Conservation (phyloP, 345 rosid species). For the Eucalyptus viminalis region DNA sequence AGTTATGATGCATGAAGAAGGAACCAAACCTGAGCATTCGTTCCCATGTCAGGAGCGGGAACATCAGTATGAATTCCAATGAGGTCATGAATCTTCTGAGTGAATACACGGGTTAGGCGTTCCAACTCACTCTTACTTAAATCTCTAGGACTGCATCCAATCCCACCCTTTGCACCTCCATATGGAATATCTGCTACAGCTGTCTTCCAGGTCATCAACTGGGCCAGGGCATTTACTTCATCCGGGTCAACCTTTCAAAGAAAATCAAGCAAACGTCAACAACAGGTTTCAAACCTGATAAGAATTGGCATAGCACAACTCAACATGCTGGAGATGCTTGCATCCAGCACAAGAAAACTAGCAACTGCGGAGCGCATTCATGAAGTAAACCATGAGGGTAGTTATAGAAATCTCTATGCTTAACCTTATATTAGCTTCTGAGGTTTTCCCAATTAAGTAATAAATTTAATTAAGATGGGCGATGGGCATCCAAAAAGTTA, state of each 20-base stretch:
- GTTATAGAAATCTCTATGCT: background rate
- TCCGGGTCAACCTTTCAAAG: conserved; percentile 76
- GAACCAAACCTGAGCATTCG: conserved; percentile 59
- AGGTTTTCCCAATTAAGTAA: background rate
- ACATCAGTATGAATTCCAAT: conserved; percentile 87
- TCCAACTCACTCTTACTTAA: conserved; percentile 66
- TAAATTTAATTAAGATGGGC: background rate
- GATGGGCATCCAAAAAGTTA: background rate
- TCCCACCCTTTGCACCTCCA: conserved; percentile 98
- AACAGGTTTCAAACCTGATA: background rate
- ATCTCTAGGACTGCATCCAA: conserved; percentile 70
- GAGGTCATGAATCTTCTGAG: conserved; percentile 96
- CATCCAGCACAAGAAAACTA: background rate
- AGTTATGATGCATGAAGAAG: background rate
- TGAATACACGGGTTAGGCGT: conserved; percentile 90
- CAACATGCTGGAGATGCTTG: background rate
- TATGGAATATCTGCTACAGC: conserved; percentile 95
- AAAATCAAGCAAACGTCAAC: background rate
- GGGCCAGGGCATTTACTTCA: conserved; percentile 97
- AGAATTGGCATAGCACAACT: background rate
- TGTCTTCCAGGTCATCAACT: conserved; percentile 97
- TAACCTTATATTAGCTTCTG: background rate
- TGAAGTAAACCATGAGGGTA: background rate
- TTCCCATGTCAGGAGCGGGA: conserved; percentile 98
- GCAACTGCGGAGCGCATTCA: background rate